phyloP scores from a whole-genome alignment of 768 basidiomycete species.

The Tricholoma sp. region DNA sequence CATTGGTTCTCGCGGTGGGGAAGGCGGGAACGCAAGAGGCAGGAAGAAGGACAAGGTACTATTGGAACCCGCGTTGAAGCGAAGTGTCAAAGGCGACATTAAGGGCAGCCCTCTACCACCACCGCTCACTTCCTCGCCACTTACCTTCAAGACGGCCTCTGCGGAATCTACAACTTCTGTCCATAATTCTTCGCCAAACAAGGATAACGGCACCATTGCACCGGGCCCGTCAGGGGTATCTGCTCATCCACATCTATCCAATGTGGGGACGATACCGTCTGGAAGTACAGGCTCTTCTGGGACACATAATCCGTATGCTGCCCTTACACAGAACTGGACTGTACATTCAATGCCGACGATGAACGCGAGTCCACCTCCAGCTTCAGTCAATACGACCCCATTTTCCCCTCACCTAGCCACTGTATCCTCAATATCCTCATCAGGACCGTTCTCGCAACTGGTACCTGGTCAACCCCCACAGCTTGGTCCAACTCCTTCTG shows the following conservation, averaged over 20 bases:
- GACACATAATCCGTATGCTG: conserved; percentile 36
- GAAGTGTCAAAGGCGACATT: conserved; percentile 61
- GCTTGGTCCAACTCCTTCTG: conserved; percentile 15
- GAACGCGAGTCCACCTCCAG: conserved; percentile 15
- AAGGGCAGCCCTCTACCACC: conserved; percentile 60
- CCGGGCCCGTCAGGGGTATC: conserved; percentile 37
- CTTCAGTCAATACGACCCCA: conserved; percentile 26
- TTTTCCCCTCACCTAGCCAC: conserved; percentile 20
- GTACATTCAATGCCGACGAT: conserved; percentile 22
- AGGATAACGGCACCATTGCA: conserved; percentile 16
- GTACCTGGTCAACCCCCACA: conserved; percentile 4
- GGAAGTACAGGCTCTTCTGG: conserved; percentile 21
- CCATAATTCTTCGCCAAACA: conserved; percentile 16
- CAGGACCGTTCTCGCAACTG: conserved; percentile 22
- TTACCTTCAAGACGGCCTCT: conserved; percentile 39
- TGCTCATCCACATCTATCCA: conserved; percentile 27
- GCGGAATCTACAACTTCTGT: conserved; percentile 19
- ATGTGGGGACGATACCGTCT: conserved; percentile 19
- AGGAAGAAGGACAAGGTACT: conserved; percentile 59
- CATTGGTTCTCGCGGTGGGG: conserved; percentile 21
- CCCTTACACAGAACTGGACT: conserved; percentile 22
- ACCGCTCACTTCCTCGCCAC: conserved; percentile 61
- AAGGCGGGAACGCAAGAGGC: conserved; percentile 26
- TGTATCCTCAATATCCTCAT: conserved; percentile 17
- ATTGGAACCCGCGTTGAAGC: conserved; percentile 61